Base-by-base conservation (phyloP, 1,284 basidiomycete species). In the Moesziomyces antarcticus region DNA sequence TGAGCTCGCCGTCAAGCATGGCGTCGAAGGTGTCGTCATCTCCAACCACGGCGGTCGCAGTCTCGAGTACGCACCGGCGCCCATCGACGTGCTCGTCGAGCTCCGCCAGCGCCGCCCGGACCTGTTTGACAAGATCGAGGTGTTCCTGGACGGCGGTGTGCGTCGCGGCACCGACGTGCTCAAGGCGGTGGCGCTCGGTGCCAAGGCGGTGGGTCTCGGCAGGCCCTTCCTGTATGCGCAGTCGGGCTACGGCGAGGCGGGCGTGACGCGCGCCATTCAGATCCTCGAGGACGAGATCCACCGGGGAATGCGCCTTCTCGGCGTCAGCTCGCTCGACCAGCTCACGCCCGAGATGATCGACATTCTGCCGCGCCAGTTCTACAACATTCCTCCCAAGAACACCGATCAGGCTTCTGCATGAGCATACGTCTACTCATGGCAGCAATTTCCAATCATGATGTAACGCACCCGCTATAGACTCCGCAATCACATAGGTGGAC, bases 191-290 rank as follows among this genome's bases (percentile, higher is more conserved):
- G 95, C 93, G 74, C 87, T 97, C 41, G 73, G 78, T 18, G 95
- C 94, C 1, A 91, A 87, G 71, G 93, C 92, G 5, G 93, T 96
- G 7, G 94, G 95, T 1, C 86, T 97, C 24, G 94, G 94, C 0
- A 88, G 94, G 27, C 89, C 92, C 1, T 94, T 96, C 87, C 86
- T 97, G n/a, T 95, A 92, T 79, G 93, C 92, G 1, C 93, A 95
- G 85, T 92, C 91, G 88, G 92, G 92, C 5, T 95, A 93, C 61
- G 94, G 93, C 1, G 89, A 90, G 71, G 88, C 88, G 10, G 94
- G 94, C 1, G 93, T 94, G 14, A 87, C 89, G 41, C 91, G 91
- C 80, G 87, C 91, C 30, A 88, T 86, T 16, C 80, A 85, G n/a
- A 86, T 96, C 44, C 84, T 96, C 72, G 87, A 91, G 74, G 90